Evolutionary conservation across 208 protist species (phyloP), one percentile per base, ranked within the genome.

Genomic region (Leishmania guyanensis): DNA sequence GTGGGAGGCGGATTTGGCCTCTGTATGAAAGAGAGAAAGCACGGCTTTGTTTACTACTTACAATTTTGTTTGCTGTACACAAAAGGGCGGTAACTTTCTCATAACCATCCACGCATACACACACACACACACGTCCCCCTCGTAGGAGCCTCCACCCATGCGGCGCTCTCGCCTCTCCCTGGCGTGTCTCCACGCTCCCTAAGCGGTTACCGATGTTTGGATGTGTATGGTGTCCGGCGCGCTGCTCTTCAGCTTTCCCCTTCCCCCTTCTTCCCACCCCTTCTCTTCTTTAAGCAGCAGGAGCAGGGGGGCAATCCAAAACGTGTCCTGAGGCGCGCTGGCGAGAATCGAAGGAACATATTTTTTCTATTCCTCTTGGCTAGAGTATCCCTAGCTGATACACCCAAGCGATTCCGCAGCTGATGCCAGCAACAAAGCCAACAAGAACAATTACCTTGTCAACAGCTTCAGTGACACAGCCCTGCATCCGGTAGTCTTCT

Each of bases 401-500:
- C 48, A 10, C 70, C 48, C 8, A 1, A 58, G 20, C 26, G n/a
- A 75, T 56, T 58, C 29, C 26, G 20, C 50, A 58, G 50, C 26
- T 58, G 43, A 29, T 36, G 48, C 29, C 73, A 48, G 17, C 33
- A 77, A 48, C 46, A 60, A 50, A 17, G 20, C 36, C 43, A 48
- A 48, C 43, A 48, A 3, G 14, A 72, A n/a, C 51, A 58, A 56
- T 62, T 26, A 72, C 14, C 33, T 26, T 51, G 8, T 17, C 43
- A 50, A 29, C 29, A 6, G 29, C 62, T 39, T 43, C 70, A 36
- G 50, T 51, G 9, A 48, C n/a, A 22, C 43, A 50, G 50, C 46
- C 26, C 10, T 12, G 48, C 39, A 1, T 17, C 70, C 70, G 26
- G 70, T 48, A 14, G 77, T 84, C 65, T 80, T 75, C 22, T 80